Conservation (phyloP, 345 rosid species). For the Arabidopsis suecica region DNA sequence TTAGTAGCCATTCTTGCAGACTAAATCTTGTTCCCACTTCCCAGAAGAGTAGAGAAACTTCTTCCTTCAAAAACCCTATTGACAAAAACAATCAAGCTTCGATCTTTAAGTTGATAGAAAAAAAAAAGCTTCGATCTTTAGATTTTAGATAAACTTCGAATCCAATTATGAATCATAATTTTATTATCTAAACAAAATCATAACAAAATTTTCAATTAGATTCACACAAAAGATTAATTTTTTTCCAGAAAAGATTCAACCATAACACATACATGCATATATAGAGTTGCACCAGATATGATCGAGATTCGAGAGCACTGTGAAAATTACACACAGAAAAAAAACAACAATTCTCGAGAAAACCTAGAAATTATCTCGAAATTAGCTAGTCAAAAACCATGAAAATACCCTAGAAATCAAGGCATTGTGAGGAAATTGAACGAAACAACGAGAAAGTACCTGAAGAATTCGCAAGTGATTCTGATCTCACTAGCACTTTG, state of each 20-base stretch:
- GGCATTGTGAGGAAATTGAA: constrained; percentile 13
- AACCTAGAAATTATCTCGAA: constrained; percentile 4
- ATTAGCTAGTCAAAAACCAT: neutral
- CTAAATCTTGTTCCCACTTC: neutral
- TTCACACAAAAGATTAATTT: neutral
- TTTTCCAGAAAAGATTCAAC: neutral
- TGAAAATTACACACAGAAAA: neutral
- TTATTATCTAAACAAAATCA: neutral
- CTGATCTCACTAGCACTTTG: neutral
- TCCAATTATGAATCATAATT: neutral
- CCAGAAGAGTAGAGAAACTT: neutral
- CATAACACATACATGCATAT: constrained; percentile 32
- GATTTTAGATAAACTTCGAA: neutral
- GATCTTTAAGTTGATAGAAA: neutral
- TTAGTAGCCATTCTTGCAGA: constrained; percentile 49
- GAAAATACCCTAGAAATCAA: neutral
- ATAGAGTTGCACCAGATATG: constrained; percentile 34
- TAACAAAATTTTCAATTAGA: neutral
- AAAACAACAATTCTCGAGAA: neutral
- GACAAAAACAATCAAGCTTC: neutral
- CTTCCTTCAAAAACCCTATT: constrained; percentile 1
- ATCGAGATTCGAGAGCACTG: neutral
- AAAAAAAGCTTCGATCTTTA: constrained; percentile 10
- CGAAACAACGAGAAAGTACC: constrained; percentile 23
- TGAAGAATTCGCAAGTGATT: neutral